phyloP scores from a whole-genome alignment of 2,329 filamentous ascomycete genomes.

The Verticillium longisporum region DNA sequence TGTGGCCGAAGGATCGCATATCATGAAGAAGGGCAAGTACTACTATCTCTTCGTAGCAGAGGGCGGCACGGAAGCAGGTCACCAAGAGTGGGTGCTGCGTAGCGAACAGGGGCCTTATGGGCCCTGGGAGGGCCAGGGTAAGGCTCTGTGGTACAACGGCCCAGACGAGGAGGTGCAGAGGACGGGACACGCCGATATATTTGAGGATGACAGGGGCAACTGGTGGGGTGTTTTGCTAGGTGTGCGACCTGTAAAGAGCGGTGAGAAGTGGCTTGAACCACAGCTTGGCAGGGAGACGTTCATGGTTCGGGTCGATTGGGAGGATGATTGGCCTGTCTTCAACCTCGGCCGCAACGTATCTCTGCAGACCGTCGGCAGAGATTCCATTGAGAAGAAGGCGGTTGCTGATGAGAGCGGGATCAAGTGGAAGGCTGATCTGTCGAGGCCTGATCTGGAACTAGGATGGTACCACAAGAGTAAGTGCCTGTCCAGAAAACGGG shows the following conservation, averaged over 20 bases:
- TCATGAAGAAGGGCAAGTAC: conserved; percentile 24
- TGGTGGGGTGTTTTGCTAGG: conserved; percentile 43
- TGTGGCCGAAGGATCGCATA: conserved; percentile 34
- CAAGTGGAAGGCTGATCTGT: conserved; percentile 26
- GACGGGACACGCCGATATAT: conserved; percentile 41
- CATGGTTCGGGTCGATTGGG: conserved; percentile 40
- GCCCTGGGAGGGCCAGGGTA: conserved; percentile 39
- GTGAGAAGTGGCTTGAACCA: conserved; percentile 25
- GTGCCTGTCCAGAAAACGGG: neutral
- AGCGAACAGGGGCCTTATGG: conserved; percentile 35
- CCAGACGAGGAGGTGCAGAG: conserved; percentile 40
- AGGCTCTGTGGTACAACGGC: conserved; percentile 39
- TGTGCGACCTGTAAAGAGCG: conserved; percentile 27
- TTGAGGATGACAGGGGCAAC: conserved; percentile 33
- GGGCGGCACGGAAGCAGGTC: conserved; percentile 37
- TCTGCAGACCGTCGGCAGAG: conserved; percentile 24
- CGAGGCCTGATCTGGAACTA: conserved; percentile 18
- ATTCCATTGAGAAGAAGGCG: conserved; percentile 11
- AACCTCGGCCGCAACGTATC: conserved; percentile 31
- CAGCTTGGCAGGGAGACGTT: conserved; percentile 38
- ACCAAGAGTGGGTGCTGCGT: conserved; percentile 45
- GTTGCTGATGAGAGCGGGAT: conserved; percentile 22
- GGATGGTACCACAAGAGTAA: conserved; percentile 32
- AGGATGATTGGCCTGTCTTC: conserved; percentile 44
- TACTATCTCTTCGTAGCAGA: conserved; percentile 34